Percentiles rank a stretch among this genome's conserved stretches.
Evolutionary conservation across 2,329 filamentous ascomycete species (phyloP).

Genomic region (Colletotrichum eleusines): DNA sequence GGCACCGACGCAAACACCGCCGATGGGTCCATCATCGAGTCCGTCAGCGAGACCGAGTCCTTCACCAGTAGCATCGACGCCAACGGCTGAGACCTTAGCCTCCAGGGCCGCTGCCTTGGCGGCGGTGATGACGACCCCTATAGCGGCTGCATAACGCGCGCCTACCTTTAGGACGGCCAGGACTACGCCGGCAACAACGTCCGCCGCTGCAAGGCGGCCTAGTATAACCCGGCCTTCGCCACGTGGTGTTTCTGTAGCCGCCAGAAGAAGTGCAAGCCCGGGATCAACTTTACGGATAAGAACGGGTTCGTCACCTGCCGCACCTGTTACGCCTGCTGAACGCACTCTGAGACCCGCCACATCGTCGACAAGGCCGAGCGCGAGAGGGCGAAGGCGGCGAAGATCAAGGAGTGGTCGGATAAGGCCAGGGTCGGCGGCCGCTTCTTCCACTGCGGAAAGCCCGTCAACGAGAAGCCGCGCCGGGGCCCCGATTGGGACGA

Average conservation of each 20-base stretch:
- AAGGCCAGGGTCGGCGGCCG: not conserved
- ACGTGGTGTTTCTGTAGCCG: constrained; percentile 9
- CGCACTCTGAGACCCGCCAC: not conserved
- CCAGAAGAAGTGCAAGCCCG: not conserved
- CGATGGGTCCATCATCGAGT: no score
- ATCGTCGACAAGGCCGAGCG: not conserved
- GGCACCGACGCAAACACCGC: not conserved
- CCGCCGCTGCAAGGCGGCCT: constrained; percentile 14
- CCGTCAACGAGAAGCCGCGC: not conserved
- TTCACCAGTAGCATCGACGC: not conserved
- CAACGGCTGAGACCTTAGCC: not conserved
- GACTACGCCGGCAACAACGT: not conserved
- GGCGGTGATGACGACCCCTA: not conserved
- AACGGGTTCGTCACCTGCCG: not conserved
- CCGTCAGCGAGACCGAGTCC: not conserved
- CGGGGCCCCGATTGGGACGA: constrained; percentile 15
- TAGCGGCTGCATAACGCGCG: not conserved
- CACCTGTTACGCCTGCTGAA: not conserved
- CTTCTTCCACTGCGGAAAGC: not conserved
- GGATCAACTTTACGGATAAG: not conserved
- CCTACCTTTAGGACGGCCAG: not conserved
- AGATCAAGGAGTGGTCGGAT: not conserved
- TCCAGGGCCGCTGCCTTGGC: not conserved
- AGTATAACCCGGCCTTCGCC: not conserved
- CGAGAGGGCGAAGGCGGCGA: not conserved